Evolutionary conservation across 106 monocot genomes (phyloP).

Genomic region (Platanthera guangdongensis): DNA sequence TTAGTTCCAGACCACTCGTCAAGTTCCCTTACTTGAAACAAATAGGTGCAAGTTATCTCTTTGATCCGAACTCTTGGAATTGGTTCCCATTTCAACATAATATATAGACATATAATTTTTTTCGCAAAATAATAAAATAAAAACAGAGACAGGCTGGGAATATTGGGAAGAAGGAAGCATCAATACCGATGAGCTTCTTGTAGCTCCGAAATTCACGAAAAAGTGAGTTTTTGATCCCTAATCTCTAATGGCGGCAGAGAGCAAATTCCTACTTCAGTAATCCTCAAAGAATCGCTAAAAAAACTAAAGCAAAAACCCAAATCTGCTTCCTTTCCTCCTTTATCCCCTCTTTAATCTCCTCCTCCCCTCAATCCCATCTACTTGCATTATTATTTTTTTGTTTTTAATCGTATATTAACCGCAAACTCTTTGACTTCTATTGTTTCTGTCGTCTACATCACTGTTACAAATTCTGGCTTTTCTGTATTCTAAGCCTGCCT

Average conservation of each 20-base stretch:
- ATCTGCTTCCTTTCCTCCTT: neutral
- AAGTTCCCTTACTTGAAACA: too few relatives aligned
- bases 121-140: too few relatives aligned
- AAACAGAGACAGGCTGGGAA: neutral
- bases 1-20: too few relatives aligned
- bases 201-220: too few relatives aligned
- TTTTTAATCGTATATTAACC: neutral
- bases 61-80: too few relatives aligned
- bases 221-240: neutral
- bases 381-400: conserved; percentile 7
- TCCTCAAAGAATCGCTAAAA: neutral
- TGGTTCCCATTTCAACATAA: too few relatives aligned
- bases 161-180: neutral
- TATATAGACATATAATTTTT: too few relatives aligned
- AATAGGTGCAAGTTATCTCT: too few relatives aligned
- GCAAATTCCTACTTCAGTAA: conserved; percentile 7
- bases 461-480: neutral
- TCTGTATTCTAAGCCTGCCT: neutral
- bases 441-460: neutral
- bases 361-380: conserved; percentile 2
- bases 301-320: neutral
- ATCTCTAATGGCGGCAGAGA: conserved; percentile 1
- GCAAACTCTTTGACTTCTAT: neutral
- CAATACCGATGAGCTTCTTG: too few relatives aligned
- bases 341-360: neutral